Percentiles rank a stretch among this genome's conserved stretches.
These are phyloP conservation scores for Venturia pyrina DNA, from an alignment of 2,329 filamentous ascomycete genomes.

Conservation along the genomic window DNA sequence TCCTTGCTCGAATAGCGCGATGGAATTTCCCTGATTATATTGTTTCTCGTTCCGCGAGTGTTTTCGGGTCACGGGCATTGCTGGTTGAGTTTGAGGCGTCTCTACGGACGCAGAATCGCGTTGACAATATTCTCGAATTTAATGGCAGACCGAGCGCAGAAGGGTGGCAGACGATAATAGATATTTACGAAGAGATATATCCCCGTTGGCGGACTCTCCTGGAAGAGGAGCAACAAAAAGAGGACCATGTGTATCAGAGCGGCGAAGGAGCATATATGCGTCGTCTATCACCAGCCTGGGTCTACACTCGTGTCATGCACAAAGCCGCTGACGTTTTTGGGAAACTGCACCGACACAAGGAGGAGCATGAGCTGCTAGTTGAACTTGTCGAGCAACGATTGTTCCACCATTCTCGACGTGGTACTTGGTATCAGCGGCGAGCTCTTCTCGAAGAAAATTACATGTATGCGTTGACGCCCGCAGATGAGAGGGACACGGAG, in stretches of 20 bases:
- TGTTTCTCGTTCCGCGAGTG: slow-evolving; percentile 79
- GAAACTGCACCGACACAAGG: slow-evolving; percentile 67
- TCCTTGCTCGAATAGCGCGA: slow-evolving; percentile 79
- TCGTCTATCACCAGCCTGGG: slow-evolving; percentile 82
- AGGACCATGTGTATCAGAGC: slow-evolving; percentile 62
- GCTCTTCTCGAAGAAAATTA: slow-evolving; percentile 93
- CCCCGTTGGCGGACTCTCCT: slow-evolving; percentile 71
- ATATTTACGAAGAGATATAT: slow-evolving; percentile 64
- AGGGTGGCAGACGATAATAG: slow-evolving; percentile 56
- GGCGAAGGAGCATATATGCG: slow-evolving; percentile 84
- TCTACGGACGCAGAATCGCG: slow-evolving; percentile 66
- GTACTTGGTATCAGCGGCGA: slow-evolving; percentile 92
- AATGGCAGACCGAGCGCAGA: slow-evolving; percentile 58
- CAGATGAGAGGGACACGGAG: slow-evolving; percentile 40
- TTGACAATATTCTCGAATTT: slow-evolving; percentile 76
- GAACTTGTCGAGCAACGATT: slow-evolving; percentile 72
- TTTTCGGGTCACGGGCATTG: slow-evolving; percentile 57
- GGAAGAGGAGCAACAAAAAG: slow-evolving; percentile 65
- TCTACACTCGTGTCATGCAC: slow-evolving; percentile 87
- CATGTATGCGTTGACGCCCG: slow-evolving; percentile 55
- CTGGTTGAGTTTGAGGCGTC: slow-evolving; percentile 85
- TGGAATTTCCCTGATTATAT: slow-evolving; percentile 85
- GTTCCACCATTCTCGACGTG: slow-evolving; percentile 76
- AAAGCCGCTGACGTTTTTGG: slow-evolving; percentile 74
- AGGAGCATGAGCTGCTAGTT: slow-evolving; percentile 63